Evolutionary conservation across 2,329 filamentous ascomycete species (phyloP).

Genomic region (Zarea fungicola): DNA sequence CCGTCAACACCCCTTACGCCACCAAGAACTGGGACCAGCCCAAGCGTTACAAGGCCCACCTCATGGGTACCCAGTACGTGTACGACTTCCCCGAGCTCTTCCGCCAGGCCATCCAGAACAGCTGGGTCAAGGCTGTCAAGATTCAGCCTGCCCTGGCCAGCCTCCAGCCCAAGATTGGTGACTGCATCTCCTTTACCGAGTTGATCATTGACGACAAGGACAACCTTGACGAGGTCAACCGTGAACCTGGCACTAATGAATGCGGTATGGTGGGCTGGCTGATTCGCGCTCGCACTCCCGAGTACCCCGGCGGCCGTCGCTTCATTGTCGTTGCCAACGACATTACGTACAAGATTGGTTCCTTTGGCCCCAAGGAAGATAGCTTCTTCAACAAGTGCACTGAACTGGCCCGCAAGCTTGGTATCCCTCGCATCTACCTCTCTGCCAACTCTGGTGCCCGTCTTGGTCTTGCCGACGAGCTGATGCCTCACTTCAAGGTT

Average conservation of each 20-base stretch:
- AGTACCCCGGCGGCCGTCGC: constrained; percentile 86
- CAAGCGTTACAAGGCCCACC: constrained; percentile 97
- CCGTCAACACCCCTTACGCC: constrained; percentile 87
- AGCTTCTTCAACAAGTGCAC: constrained; percentile 99
- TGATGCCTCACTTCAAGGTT: constrained; percentile 95
- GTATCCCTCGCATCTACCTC: constrained; percentile 94
- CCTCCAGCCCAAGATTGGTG: constrained; percentile 77
- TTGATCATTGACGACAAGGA: constrained; percentile 92
- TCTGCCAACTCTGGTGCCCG: constrained; percentile 98
- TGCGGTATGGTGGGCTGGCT: constrained; percentile 99
- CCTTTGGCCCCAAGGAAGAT: constrained; percentile 93
- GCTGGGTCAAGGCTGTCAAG: constrained; percentile 72
- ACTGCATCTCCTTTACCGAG: constrained; percentile 91
- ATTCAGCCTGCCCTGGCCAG: constrained; percentile 69
- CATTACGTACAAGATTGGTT: constrained; percentile 98
- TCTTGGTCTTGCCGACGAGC: constrained; percentile 91
- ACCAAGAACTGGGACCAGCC: constrained; percentile 99
- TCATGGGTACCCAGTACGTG: constrained; percentile 99
- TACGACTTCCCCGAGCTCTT: constrained; percentile 99
- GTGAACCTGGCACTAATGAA: constrained; percentile 89
- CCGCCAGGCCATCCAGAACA: constrained; percentile 95
- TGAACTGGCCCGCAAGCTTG: constrained; percentile 86
- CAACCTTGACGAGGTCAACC: constrained; percentile 85
- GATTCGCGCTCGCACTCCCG: constrained; percentile 87
- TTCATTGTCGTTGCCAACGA: constrained; percentile 98